Base-by-base conservation (phyloP, 2,329 filamentous ascomycete genomes). In the Penicillium hesseltinei region DNA sequence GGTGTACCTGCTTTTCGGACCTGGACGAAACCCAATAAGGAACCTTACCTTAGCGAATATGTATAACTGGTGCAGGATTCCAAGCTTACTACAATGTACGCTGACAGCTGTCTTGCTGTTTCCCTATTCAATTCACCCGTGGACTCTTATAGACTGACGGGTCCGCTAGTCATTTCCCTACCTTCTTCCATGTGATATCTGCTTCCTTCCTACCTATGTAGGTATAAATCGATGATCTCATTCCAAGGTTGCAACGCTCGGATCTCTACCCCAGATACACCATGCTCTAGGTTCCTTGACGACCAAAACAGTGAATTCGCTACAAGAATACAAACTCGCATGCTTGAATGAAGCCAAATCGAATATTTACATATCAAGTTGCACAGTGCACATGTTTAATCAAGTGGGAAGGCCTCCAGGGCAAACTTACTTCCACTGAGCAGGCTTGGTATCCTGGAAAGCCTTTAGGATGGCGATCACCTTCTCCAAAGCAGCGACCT, bases 401-500 rank as follows among this genome's bases (percentile, higher is more conserved):
- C 35, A 27, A 52, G 45, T 43, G 52, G 39, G 40, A 47, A 47
- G 17, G 47, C 52, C 52, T 50, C 43, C 40, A 43, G 48, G 54
- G 44, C 40, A 36, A 46, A 42, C 23, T 59, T 54, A 62, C 60
- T 74, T 75, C 75, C 75, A 77, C 62, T 80, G 75, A n/a, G 73
- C 74, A 56, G 85, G 82, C 71, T 82, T 82, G 55, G 73, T 78
- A 38, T 73, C 78, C 74, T 84, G 73, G 72, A 89, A 89, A 45
- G 73, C 75, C 72, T 88, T 86, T 71, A 97, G 78, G 67, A 96
- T 92, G n/a, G 67, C 78, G 48, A 97, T 87, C 66, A 88, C 82
- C 75, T 88, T 87, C 79, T 94, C 88, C 68, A 97, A 79, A 9
- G 88, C 85, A n/a, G 76, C 79, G 60, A 97, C 81, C 83, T 93